phyloP scores from a whole-genome alignment of 352 stramenopile species.

The Phytopythium ostracodes region DNA sequence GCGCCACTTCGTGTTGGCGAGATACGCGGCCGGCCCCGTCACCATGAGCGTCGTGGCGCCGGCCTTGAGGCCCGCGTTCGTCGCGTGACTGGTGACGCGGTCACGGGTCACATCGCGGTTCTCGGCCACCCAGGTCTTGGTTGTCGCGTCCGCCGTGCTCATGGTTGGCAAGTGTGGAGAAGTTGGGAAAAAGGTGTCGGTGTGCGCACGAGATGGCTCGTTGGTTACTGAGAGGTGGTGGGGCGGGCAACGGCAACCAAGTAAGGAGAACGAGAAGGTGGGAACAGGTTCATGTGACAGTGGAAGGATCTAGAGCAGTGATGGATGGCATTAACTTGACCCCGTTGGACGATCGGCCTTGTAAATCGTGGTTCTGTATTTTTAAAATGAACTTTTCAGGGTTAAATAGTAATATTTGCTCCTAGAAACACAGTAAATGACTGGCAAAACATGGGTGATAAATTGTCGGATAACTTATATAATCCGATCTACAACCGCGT shows the following conservation, averaged over 20 bases:
- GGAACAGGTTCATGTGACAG: background rate
- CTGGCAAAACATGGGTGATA: too few relatives aligned
- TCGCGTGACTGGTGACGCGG: slow-evolving; percentile 68
- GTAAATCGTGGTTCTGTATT: background rate
- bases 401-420: background rate
- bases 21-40: slow-evolving; percentile 20
- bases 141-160: slow-evolving; percentile 11
- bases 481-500: too few relatives aligned
- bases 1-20: slow-evolving; percentile 42
- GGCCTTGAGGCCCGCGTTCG: slow-evolving; percentile 49
- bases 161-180: slow-evolving; percentile 10
- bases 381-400: background rate
- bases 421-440: too few relatives aligned
- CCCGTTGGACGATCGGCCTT: background rate
- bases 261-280: background rate
- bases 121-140: slow-evolving; percentile 21
- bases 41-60: slow-evolving; percentile 29
- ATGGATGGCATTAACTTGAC: background rate
- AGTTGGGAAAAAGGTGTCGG: background rate
- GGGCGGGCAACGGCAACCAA: background rate
- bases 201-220: background rate
- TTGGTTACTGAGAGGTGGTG: background rate
- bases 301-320: background rate
- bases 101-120: slow-evolving; percentile 57
- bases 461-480: too few relatives aligned